Evolutionary conservation across 139 green algal species (phyloP).

Genomic region (Picochlorum sp.): DNA sequence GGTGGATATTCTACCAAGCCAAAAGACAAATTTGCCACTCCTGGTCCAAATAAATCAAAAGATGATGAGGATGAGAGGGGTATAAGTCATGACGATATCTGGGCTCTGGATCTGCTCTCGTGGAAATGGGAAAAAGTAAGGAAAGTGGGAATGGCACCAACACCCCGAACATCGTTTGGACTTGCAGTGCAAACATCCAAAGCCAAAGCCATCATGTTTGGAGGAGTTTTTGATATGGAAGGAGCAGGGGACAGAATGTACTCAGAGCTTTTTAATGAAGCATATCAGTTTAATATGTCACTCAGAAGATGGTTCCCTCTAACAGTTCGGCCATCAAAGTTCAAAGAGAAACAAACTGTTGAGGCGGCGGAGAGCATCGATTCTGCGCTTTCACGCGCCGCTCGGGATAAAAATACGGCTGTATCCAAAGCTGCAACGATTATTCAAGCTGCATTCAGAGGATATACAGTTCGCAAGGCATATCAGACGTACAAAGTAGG

Average conservation of each 20-base stretch:
- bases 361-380: constrained; percentile 9
- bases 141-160: constrained; percentile 75
- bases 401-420: constrained; percentile 31
- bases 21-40: constrained; percentile 4
- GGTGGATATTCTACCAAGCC: constrained; percentile 86
- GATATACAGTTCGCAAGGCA: constrained; percentile 66
- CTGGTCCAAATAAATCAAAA: not conserved
- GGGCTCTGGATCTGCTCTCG: constrained; percentile 51
- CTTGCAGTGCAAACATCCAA: constrained; percentile 51
- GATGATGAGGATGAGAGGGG: constrained; percentile 69
- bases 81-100: constrained; percentile 75
- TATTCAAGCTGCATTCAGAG: constrained; percentile 75
- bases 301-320: constrained; percentile 63
- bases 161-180: constrained; percentile 65
- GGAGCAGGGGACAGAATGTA: constrained; percentile 57
- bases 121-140: constrained; percentile 78
- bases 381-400: constrained; percentile 12
- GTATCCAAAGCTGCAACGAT: constrained; percentile 48
- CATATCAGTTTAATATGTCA: constrained; percentile 74
- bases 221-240: constrained; percentile 81
- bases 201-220: constrained; percentile 76
- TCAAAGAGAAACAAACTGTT: not conserved
- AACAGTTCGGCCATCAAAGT: constrained; percentile 18
- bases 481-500: constrained; percentile 74
- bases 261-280: constrained; percentile 72